Percentiles rank a stretch among this genome's conserved stretches.
These are phyloP conservation scores for Wickerhamiella brachini DNA, from an alignment of 805 yeast species.

Conservation along the genomic window DNA sequence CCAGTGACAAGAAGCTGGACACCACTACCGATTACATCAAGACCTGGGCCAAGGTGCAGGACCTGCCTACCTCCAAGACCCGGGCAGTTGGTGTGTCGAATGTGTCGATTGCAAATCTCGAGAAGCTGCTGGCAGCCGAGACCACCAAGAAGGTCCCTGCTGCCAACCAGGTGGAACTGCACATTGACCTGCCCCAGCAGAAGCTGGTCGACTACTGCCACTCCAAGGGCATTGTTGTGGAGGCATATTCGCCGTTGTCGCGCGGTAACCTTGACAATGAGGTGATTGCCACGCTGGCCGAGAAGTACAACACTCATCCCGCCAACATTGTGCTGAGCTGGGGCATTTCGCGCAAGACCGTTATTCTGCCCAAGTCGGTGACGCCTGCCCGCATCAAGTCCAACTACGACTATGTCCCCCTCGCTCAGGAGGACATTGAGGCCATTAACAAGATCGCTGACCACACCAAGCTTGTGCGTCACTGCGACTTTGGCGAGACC, in stretches of 20 bases:
- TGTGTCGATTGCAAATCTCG: slow-evolving; percentile 40
- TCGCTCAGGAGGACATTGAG: slow-evolving; percentile 31
- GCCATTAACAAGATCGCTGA: slow-evolving; percentile 18
- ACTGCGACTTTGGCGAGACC: slow-evolving; percentile 12
- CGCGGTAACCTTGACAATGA: slow-evolving; percentile 48
- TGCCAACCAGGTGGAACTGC: slow-evolving; percentile 63
- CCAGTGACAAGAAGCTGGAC: slow-evolving; percentile 19
- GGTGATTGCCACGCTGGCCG: slow-evolving; percentile 40
- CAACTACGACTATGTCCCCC: slow-evolving; percentile 29
- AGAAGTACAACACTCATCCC: slow-evolving; percentile 33
- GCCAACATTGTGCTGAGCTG: slow-evolving; percentile 23
- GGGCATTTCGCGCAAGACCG: slow-evolving; percentile 37
- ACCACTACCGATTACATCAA: slow-evolving; percentile 28
- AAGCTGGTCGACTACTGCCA: slow-evolving; percentile 41
- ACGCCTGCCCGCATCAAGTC: slow-evolving; percentile 44
- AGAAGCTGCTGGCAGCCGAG: slow-evolving; percentile 32
- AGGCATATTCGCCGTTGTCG: slow-evolving; percentile 74
- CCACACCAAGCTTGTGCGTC: slow-evolving; percentile 11
- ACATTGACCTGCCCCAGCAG: slow-evolving; percentile 55
- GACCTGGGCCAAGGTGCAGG: slow-evolving; percentile 54
- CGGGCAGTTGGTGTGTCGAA: slow-evolving; percentile 70
- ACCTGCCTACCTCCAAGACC: slow-evolving; percentile 36
- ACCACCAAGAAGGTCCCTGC: slow-evolving; percentile 40
- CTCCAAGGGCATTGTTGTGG: slow-evolving; percentile 39
- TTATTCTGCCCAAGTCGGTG: slow-evolving; percentile 55